Evolutionary conservation across 163 green algal species (phyloP).

Genomic region (Coccomyxa subellipsoidea): DNA sequence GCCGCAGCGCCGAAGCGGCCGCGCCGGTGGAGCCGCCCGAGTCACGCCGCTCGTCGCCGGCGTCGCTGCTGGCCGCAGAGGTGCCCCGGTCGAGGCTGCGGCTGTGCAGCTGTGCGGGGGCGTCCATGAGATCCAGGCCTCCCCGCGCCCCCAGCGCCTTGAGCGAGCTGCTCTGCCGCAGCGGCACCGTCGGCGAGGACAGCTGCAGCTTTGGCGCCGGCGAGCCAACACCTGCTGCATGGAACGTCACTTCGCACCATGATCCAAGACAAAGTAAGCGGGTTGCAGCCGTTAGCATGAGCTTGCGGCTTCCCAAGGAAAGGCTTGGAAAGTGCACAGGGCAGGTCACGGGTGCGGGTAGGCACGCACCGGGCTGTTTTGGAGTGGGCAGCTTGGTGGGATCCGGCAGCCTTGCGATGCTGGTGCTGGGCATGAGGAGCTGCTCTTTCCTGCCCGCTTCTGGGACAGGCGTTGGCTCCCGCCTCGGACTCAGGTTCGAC

Average conservation of each 20-base stretch:
- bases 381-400: neutral
- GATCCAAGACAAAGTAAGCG: too few relatives aligned
- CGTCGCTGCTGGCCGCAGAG: neutral
- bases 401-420: neutral
- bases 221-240: neutral
- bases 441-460: neutral
- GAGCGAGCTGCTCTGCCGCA: neutral
- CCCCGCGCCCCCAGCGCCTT: neutral
- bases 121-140: neutral
- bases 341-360: neutral
- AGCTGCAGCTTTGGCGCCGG: neutral
- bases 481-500: neutral
- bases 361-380: neutral
- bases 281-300: too few relatives aligned
- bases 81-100: neutral
- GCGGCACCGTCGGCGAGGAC: neutral
- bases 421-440: neutral
- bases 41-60: neutral
- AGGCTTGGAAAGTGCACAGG: too few relatives aligned
- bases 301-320: too few relatives aligned
- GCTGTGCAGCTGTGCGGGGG: neutral
- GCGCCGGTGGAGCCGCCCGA: neutral
- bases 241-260: too few relatives aligned
- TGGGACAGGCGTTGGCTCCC: neutral
- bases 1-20: neutral